Conservation (phyloP, 2,329 filamentous ascomycete species). For the Fusarium lyarnte region DNA sequence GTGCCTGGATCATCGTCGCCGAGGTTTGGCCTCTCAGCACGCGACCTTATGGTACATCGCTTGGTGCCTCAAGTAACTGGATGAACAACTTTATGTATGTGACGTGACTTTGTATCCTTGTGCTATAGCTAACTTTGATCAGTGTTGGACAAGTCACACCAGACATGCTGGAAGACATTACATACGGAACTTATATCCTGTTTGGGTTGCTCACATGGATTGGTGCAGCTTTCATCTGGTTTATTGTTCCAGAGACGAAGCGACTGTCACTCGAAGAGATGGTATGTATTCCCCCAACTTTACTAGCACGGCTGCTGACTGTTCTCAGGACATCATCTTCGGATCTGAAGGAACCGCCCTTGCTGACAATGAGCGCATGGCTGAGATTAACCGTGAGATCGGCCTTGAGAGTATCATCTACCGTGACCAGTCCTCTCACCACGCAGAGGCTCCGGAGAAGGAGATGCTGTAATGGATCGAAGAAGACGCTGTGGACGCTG, state of each 20-base stretch:
- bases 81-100: constrained; percentile 66
- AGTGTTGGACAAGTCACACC: constrained; percentile 74
- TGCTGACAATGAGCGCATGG: constrained; percentile 75
- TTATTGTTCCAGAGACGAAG: constrained; percentile 73
- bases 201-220: constrained; percentile 73
- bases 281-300: constrained; percentile 46
- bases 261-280: constrained; percentile 72
- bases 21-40: constrained; percentile 79
- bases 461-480: neutral
- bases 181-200: constrained; percentile 76
- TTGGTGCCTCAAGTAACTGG: constrained; percentile 74
- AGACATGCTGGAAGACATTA: constrained; percentile 70
- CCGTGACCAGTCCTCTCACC: neutral
- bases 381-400: constrained; percentile 76
- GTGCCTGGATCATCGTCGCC: constrained; percentile 77
- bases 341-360: constrained; percentile 72
- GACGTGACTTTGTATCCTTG: accelerated
- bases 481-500: too few species aligned
- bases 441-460: neutral
- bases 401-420: constrained; percentile 55
- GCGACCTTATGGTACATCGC: constrained; percentile 74
- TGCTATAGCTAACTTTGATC: neutral
- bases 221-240: constrained; percentile 70
- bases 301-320: neutral
- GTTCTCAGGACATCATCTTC: constrained; percentile 69